Base-by-base conservation (phyloP, 2,329 filamentous ascomycete genomes). In the Penicillium aurantiogriseum region DNA sequence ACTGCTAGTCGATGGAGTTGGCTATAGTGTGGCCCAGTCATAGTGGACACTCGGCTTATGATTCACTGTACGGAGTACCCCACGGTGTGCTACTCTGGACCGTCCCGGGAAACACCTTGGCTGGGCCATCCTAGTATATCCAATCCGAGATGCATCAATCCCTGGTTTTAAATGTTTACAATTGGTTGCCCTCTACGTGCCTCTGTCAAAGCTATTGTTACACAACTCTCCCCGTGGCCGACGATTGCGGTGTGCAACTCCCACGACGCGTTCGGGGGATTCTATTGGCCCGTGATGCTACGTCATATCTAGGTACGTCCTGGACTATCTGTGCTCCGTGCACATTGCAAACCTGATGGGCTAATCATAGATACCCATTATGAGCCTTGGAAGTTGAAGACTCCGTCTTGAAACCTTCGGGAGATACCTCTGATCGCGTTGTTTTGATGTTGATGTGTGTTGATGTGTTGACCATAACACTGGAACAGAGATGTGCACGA, bases 21-120 rank as follows among this genome's bases (percentile, higher is more conserved):
- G 42, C 42, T 27, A 46, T 43, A 39, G 46, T 17, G 31, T 50
- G 13, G 23, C 23, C 59, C 59, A 62, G 42, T 62, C 36, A 48
- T 15, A 54, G 56, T 63, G 43, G 56, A 25, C 42, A 48, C 39
- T 17, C 25, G 21, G 35, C 47, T 52, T 29, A 31, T 40, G 21
- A 36, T 36, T 52, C 50, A 51, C 56, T 63, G 48, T 15, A 39
- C 8, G 10, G 36, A 39, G 36, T 21, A 63, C 62, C 60, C 62
- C 63, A 65, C 51, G 55, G 38, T 46, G 46, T 61, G 42, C 57
- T 63, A 60, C 65, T 62, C 56, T 63, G 23, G 60, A 50, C 49
- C 43, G 23, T 29, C 43, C 53, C 25, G 36, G 48, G 60, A 64
- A 60, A 63, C 58, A 33, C 3, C 21, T 33, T 25, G 23, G 21